Evolutionary conservation across 257 asterid genomes (phyloP).

Genomic region (Galeopsis tetrahit): DNA sequence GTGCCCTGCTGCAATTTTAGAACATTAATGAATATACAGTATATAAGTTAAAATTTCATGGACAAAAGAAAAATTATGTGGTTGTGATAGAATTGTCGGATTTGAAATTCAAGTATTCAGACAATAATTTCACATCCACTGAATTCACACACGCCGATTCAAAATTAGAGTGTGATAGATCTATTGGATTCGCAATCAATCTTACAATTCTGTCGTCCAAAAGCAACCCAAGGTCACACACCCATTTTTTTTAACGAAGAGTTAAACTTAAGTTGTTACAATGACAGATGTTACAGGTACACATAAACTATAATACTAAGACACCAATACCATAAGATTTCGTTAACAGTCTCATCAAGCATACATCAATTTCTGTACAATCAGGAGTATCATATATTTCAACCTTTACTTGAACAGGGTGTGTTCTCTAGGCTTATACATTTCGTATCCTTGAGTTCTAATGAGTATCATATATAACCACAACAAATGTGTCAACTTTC

Average conservation of each 20-base stretch:
- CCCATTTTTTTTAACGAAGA: not conserved
- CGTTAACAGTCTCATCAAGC: slow-evolving; percentile 12
- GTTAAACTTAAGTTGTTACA: not conserved
- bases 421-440: not conserved
- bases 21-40: not conserved
- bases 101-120: not conserved
- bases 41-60: not conserved
- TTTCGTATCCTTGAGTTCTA: not conserved
- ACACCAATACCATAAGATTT: slow-evolving; percentile 16
- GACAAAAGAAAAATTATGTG: not conserved
- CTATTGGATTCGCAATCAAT: not conserved
- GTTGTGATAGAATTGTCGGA: too few relatives aligned
- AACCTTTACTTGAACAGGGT: too few relatives aligned
- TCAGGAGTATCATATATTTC: not conserved
- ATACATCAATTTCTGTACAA: slow-evolving; percentile 37
- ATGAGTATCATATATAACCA: not conserved
- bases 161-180: not conserved
- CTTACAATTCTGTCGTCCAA: not conserved
- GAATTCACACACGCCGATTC: not conserved
- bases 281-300: not conserved
- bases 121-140: not conserved
- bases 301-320: not conserved
- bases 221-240: too few relatives aligned
- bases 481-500: slow-evolving; percentile 15
- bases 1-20: not conserved